phyloP scores from a whole-genome alignment of 2,329 filamentous ascomycete genomes.

The Neurospora sp. region DNA sequence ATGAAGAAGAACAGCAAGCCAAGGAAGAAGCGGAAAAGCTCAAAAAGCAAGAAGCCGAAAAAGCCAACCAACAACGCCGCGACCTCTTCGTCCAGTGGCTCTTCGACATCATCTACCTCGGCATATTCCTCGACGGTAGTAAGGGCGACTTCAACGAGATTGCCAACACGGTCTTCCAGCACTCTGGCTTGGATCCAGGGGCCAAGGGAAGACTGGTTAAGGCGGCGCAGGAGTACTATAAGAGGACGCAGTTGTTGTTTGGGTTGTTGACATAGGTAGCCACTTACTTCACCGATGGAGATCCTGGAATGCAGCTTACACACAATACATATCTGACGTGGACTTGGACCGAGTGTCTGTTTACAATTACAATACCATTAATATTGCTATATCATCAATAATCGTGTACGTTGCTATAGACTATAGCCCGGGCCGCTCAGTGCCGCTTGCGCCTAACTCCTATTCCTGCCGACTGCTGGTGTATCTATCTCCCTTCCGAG shows the following conservation, averaged over 20 bases:
- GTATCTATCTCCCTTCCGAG: not conserved
- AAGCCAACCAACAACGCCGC: constrained; percentile 19
- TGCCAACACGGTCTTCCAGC: constrained; percentile 33
- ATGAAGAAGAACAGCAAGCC: constrained; percentile 6
- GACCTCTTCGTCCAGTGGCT: constrained; percentile 51
- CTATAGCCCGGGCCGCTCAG: not conserved
- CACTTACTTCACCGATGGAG: too few relatives aligned
- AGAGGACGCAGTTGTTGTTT: constrained; percentile 72
- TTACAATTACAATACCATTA: not conserved
- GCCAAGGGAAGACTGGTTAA: constrained; percentile 47
- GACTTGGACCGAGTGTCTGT: not conserved
- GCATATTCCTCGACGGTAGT: constrained; percentile 31
- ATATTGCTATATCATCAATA: not conserved
- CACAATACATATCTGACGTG: too few relatives aligned
- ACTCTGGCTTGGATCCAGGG: constrained; percentile 39
- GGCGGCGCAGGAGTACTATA: constrained; percentile 68
- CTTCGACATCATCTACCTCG: constrained; percentile 48
- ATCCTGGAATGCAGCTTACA: too few relatives aligned
- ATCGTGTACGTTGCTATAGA: not conserved
- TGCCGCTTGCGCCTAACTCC: not conserved
- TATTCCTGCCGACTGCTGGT: not conserved
- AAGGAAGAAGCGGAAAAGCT: constrained; percentile 3
- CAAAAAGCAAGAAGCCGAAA: not conserved
- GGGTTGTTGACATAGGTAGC: constrained; percentile 48
- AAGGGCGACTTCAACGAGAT: constrained; percentile 32